Base-by-base conservation (phyloP, 2,329 filamentous ascomycete genomes). In the Cylindrodendrum hubeiense region DNA sequence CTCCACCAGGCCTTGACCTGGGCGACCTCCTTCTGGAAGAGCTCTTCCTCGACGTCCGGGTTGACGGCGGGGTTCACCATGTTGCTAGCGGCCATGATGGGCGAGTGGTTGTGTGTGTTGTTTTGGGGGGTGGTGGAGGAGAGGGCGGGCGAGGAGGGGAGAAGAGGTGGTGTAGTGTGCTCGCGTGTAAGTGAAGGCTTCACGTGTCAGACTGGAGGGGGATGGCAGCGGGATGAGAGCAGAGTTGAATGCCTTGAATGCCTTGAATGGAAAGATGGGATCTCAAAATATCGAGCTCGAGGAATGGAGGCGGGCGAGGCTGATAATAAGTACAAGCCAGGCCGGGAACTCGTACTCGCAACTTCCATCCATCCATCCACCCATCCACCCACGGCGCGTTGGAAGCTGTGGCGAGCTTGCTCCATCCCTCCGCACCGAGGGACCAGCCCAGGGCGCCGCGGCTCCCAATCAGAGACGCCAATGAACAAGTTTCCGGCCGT, bases 1-100 rank as follows among this genome's bases (percentile, higher is more conserved):
- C 85, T 87, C 96, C 96, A 99, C 96, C 96, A 99, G 80, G 92
- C 84, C 88, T 98, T 93, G 72, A 98, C 91, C 71, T 92, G 90
- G 75, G 91, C 89, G 65, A 98, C 94, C 79, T 99, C 96, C 72
- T 91, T 87, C 76, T 89, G 86, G 83, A 92, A 97, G 76, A 90
- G 83, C 75, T 92, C 83, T 66, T 91, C 89, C 77, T 91, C 89
- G 60, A 78, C 72, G 63, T 84, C 82, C 57, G 85, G 85, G 77
- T 89, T 86, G 71, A 89, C 82, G 66, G 87, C 82, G 71, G 82
- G 77, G 77, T 84, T 87, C 61, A 85, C 76, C 89, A 91, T 91
- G 79, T 89, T 90, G 80, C 87, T 86, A 71, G 85, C 81, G 67
- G 87, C 87, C 87, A 90, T 90, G 73, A 47, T 82, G 79, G 71